Percentiles rank a stretch among this genome's conserved stretches.
These are phyloP conservation scores for Leptodontidium sp. DNA, from an alignment of 2,329 filamentous ascomycete species.

Conservation along the genomic window DNA sequence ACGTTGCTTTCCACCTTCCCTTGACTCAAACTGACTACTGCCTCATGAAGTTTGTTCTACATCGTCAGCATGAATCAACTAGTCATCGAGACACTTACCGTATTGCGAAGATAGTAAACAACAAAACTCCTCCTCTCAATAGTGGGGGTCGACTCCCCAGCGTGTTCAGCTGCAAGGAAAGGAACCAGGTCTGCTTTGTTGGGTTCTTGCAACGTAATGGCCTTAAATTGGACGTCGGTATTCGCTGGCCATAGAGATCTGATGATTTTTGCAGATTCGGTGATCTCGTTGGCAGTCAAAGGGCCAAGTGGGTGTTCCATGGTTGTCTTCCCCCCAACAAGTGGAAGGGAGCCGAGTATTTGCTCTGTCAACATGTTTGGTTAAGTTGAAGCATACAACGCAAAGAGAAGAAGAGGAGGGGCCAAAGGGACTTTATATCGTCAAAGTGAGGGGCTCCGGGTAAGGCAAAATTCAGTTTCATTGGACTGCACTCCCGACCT, in stretches of 20 bases:
- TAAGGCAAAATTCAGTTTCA: not conserved
- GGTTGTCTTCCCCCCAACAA: constrained; percentile 39
- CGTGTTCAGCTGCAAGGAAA: constrained; percentile 59
- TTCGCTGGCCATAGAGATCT: constrained; percentile 61
- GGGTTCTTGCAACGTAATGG: constrained; percentile 66
- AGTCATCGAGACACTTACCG: constrained; percentile 54
- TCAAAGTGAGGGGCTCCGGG: not conserved
- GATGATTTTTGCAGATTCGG: constrained; percentile 57
- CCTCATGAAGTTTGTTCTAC: constrained; percentile 70
- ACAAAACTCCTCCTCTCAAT: constrained; percentile 62
- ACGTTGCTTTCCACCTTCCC: constrained; percentile 63
- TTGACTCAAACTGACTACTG: constrained; percentile 59
- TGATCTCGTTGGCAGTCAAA: constrained; percentile 64
- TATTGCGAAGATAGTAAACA: constrained; percentile 66
- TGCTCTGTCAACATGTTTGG: constrained; percentile 40
- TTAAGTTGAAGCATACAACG: not conserved
- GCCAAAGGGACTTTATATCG: constrained; percentile 2
- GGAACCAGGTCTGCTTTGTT: constrained; percentile 59
- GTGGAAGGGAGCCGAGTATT: constrained; percentile 37
- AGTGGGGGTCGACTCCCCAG: constrained; percentile 49
- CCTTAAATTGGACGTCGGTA: constrained; percentile 67
- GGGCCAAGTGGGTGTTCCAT: constrained; percentile 66
- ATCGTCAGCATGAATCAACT: not conserved
- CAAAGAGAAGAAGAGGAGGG: not conserved
- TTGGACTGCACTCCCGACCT: constrained; percentile 1